Base-by-base conservation (phyloP, 768 basidiomycete genomes). In the Clathrus columnatus region DNA sequence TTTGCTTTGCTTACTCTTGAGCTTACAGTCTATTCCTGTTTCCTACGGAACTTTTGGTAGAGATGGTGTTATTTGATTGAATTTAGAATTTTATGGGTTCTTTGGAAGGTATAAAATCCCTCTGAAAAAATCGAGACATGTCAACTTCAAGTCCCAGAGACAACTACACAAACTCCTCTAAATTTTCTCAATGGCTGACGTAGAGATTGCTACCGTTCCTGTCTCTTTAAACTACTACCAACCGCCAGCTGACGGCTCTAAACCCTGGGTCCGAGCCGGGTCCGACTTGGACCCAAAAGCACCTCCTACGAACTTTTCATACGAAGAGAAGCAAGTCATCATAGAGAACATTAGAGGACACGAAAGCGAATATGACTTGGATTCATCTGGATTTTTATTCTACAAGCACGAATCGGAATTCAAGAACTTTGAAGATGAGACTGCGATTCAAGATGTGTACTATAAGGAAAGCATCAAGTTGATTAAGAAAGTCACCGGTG, bases 331-430 rank as follows among this genome's bases (percentile, higher is more conserved):
- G 20, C 26, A 8, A 47, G 20, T 48, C 10, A 49, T 61, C 26
- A 65, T 73, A 41, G 59, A 70, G 51, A 65, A 74, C 55, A 23
- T 70, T 36, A 68, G 70, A 16, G 70, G 70, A 2, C 65, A 69
- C 24, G 72, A 72, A 50, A 59, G 51, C 42, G 28, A 60, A 14
- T 67, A 66, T 48, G 45, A 62, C 11, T 52, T 64, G 1, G 75
- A 77, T 51, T 62, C 63, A 49, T 69, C 70, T n/a, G 77, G 77
- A 18, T 78, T 78, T 63, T 68, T 71, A 60, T 72, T 72, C 59
- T 50, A 68, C 24, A 65, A 59, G 30, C 65, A 71, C 41, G 59
- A 60, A 2, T 54, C 58, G 28, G 5, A n/a, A 18, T 47, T 47
- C 24, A 47, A 6, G 16, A 26, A 48, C 23, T 77, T 77, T 61